These are phyloP conservation scores for Dictyostelium firmibasis DNA, from an alignment of 78 protist species.

Conservation along the genomic window DNA sequence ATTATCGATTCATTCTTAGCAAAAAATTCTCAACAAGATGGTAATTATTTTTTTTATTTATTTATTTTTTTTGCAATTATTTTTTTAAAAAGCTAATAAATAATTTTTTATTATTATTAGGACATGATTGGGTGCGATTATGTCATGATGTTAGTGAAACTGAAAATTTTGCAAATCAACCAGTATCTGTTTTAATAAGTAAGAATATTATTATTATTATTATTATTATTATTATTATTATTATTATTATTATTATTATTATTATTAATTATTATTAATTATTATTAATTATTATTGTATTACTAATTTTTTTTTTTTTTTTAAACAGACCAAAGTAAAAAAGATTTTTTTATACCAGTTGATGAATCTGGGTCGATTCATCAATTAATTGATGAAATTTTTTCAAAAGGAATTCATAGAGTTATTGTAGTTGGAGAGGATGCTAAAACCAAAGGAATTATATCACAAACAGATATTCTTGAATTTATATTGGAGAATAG, in stretches of 20 bases:
- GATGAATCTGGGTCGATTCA: constrained; percentile 42
- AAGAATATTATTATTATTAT: background rate
- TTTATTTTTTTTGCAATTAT: background rate
- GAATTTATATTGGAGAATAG: constrained; percentile 17
- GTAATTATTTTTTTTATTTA: background rate
- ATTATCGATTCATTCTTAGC: background rate
- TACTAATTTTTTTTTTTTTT: background rate
- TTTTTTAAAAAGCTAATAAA: too few relatives aligned
- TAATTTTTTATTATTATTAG: background rate
- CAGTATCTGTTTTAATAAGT: constrained; percentile 17
- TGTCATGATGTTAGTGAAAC: background rate
- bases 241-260: background rate
- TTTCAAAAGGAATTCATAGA: constrained; percentile 56
- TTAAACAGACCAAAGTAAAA: constrained; percentile 43
- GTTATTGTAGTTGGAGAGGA: constrained; percentile 44
- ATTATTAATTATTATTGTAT: background rate
- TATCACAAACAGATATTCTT: constrained; percentile 47
- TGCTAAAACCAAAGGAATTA: constrained; percentile 17
- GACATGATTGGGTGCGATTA: constrained; percentile 7
- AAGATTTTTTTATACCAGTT: constrained; percentile 62
- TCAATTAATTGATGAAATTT: constrained; percentile 46
- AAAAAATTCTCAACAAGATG: background rate
- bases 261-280: background rate
- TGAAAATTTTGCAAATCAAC: constrained; percentile 9
- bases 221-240: background rate